A percentile compares a stretch with the other conserved stretches of the same genome.
These are phyloP conservation scores for Sphaerobolus stellatus DNA, from an alignment of 1,284 basidiomycete species.

Conservation along the genomic window DNA sequence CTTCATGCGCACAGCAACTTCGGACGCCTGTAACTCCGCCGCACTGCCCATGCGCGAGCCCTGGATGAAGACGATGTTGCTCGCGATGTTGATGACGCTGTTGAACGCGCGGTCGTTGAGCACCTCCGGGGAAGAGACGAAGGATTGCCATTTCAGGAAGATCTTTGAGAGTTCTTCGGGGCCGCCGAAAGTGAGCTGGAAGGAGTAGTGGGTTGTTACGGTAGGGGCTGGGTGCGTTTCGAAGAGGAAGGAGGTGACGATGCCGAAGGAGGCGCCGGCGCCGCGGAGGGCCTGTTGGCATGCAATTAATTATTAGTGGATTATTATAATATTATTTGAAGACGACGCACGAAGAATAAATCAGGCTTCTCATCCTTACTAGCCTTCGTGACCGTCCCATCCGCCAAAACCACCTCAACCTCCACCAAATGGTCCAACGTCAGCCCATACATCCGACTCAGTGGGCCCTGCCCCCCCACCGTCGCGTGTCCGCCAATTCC, in stretches of 20 bases:
- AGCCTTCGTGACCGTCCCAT: constrained; percentile 35
- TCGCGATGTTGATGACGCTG: not conserved
- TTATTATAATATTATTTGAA: no score
- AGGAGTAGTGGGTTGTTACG: not conserved
- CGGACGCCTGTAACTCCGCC: not conserved
- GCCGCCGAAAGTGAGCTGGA: not conserved
- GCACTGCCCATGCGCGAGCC: not conserved
- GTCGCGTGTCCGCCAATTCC: constrained; percentile 8
- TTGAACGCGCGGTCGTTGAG: constrained; percentile 2
- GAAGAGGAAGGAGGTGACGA: constrained; percentile 29
- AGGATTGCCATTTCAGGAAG: constrained; percentile 5
- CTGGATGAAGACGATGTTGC: not conserved
- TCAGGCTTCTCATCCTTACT: constrained; percentile 27
- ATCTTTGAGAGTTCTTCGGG: constrained; percentile 1
- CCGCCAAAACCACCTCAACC: constrained; percentile 37
- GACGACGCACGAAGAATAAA: constrained; percentile 13
- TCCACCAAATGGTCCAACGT: constrained; percentile 43
- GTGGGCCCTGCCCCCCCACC: constrained; percentile 32
- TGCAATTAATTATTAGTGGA: not conserved
- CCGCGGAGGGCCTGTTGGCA: constrained; percentile 34
- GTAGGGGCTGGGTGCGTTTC: constrained; percentile 2
- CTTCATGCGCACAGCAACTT: not conserved
- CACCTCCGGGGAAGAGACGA: not conserved
- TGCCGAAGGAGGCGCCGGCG: constrained; percentile 44
- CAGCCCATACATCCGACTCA: constrained; percentile 44